phyloP scores from a whole-genome alignment of 768 basidiomycete genomes.

The Tephrocybe sp. region DNA sequence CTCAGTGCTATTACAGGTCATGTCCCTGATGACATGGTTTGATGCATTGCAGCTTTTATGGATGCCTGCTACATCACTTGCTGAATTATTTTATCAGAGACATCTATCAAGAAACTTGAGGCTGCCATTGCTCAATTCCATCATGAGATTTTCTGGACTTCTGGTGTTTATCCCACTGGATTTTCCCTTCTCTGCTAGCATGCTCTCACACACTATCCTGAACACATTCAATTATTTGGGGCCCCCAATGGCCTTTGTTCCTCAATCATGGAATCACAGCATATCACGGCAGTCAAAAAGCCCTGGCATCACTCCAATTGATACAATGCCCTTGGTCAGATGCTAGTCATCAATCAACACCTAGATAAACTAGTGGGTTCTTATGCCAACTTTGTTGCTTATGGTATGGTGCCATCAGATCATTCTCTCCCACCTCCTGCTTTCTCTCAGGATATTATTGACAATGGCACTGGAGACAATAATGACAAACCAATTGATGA shows the following conservation, averaged over 20 bases:
- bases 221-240: conserved; percentile 15
- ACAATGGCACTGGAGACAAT: background rate
- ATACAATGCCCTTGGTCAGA: conserved; percentile 28
- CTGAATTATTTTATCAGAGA: background rate
- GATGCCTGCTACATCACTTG: conserved; percentile 20
- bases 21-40: conserved; percentile 18
- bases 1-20: conserved; percentile 25
- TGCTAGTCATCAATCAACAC: conserved; percentile 28
- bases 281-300: conserved; percentile 31
- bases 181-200: conserved; percentile 22
- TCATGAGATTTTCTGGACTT: conserved; percentile 15
- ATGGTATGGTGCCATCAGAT: conserved; percentile 22
- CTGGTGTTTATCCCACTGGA: conserved; percentile 8
- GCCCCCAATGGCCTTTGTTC: conserved; percentile 4
- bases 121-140: conserved; percentile 16
- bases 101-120: background rate
- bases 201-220: conserved; percentile 15
- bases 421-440: background rate
- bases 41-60: conserved; percentile 18
- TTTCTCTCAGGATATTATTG: background rate
- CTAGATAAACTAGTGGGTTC: conserved; percentile 27
- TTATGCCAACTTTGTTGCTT: conserved; percentile 16
- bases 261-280: too few relatives aligned
- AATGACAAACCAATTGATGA: background rate
- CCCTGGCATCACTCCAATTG: conserved; percentile 29